phyloP scores from a whole-genome alignment of 805 yeast genomes.

The Schwanniomyces polymorphus region DNA sequence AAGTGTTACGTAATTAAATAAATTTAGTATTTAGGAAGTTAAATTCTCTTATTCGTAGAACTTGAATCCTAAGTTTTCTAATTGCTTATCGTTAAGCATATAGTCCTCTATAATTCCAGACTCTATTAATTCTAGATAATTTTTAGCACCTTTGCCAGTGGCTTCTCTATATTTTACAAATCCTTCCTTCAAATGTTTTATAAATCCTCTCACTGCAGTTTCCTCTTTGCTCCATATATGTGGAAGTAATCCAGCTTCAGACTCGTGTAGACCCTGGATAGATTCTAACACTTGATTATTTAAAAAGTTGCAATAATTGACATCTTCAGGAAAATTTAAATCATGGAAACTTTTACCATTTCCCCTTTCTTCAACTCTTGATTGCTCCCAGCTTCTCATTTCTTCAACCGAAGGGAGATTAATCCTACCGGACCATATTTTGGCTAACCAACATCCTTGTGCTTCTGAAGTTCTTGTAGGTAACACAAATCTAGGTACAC shows the following conservation, averaged over 20 bases:
- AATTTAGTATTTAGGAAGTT: background rate
- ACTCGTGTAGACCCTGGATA: constrained; percentile 1
- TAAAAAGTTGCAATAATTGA: constrained; percentile 50
- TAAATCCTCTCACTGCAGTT: constrained; percentile 40
- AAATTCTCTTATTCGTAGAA: background rate
- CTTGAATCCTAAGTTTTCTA: constrained; percentile 13
- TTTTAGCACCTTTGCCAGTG: constrained; percentile 36
- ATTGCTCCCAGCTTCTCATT: constrained; percentile 29
- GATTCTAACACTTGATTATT: constrained; percentile 13
- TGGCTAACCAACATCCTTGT: constrained; percentile 42
- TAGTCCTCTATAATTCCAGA: constrained; percentile 25
- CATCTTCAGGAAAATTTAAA: constrained; percentile 54
- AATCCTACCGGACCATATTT: constrained; percentile 37
- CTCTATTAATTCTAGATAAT: constrained; percentile 39
- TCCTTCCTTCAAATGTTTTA: constrained; percentile 45
- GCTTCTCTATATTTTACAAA: constrained; percentile 39
- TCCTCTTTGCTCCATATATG: constrained; percentile 53
- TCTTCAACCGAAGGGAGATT: constrained; percentile 32
- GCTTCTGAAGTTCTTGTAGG: constrained; percentile 47
- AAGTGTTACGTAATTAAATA: too few relatives aligned
- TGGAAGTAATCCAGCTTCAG: constrained; percentile 44
- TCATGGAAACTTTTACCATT: constrained; percentile 24
- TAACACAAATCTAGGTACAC: constrained; percentile 40
- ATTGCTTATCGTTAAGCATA: constrained; percentile 15
- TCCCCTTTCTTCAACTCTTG: constrained; percentile 20